Conservation (phyloP, 352 stramenopile species). For the Pythium plurisporium region DNA sequence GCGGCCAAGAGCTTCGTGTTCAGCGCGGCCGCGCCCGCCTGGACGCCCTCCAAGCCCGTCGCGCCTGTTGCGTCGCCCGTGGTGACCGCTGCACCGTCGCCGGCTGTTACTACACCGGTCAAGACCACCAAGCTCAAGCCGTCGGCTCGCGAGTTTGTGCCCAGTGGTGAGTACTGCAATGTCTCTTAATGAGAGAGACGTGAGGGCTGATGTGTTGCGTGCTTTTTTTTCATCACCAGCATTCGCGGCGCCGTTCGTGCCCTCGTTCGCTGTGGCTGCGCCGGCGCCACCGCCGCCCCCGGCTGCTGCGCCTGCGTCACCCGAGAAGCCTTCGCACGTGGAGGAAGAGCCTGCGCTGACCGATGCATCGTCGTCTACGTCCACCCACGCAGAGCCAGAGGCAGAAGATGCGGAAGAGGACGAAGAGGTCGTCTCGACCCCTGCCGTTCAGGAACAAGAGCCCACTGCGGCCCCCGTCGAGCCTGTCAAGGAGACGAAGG, state of each 20-base stretch:
- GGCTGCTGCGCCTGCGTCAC: neutral
- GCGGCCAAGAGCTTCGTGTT: slow-evolving; percentile 67
- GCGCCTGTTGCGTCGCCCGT: neutral
- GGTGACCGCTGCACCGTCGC: neutral
- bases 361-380: slow-evolving; percentile 23
- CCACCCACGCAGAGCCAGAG: slow-evolving; percentile 30
- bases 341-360: slow-evolving; percentile 22
- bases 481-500: slow-evolving; percentile 1
- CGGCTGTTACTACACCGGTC: slow-evolving; percentile 1
- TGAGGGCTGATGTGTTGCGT: too few relatives aligned
- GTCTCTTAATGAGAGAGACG: too few relatives aligned
- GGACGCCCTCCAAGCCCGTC: slow-evolving; percentile 31
- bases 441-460: neutral
- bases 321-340: neutral
- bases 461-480: neutral
- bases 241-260: slow-evolving; percentile 25
- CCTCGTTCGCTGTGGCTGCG: slow-evolving; percentile 14
- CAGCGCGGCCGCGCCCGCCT: slow-evolving; percentile 42
- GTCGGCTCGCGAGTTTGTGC: slow-evolving; percentile 56
- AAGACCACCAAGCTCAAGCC: slow-evolving; percentile 44
- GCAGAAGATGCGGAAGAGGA: slow-evolving; percentile 7
- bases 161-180: slow-evolving; percentile 43
- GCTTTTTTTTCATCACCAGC: neutral
- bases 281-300: slow-evolving; percentile 20
- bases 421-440: neutral